Conservation (phyloP, 192 early-diverging fungal genomes). For the Podila verticillata region DNA sequence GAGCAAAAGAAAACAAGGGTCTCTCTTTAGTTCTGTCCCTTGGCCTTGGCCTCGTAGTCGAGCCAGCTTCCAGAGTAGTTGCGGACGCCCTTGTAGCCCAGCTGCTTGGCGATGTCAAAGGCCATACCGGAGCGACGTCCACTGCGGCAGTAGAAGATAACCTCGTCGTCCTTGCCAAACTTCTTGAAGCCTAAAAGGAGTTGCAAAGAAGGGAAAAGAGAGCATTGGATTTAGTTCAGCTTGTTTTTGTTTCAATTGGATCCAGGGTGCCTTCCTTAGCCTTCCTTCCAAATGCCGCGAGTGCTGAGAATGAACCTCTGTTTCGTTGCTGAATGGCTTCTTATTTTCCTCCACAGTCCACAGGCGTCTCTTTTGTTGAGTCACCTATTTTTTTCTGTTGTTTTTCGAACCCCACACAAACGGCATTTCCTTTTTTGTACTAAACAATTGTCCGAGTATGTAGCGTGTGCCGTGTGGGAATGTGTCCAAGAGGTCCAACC, state of each 20-base stretch:
- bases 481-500: no score
- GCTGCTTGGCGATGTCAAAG: constrained; percentile 62
- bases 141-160: constrained; percentile 76
- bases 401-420: constrained; percentile 16
- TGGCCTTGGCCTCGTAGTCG: constrained; percentile 56
- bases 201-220: background rate
- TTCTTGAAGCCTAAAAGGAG: constrained; percentile 62
- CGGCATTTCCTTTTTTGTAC: constrained; percentile 41
- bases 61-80: constrained; percentile 63
- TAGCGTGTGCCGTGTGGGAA: no score
- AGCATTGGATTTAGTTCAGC: background rate
- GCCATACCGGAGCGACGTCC: constrained; percentile 74
- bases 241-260: background rate
- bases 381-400: no score
- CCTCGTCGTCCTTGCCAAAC: constrained; percentile 58
- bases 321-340: no score
- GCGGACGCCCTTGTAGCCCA: constrained; percentile 60
- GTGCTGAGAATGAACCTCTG: no score
- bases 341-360: no score
- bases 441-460: no score
- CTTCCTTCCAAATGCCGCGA: no score
- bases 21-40: constrained; percentile 14
- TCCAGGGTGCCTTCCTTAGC: background rate
- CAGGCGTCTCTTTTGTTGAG: background rate
- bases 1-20: background rate